Evolutionary conservation across 768 basidiomycete genomes (phyloP).

Genomic region (Leccinum boreale): DNA sequence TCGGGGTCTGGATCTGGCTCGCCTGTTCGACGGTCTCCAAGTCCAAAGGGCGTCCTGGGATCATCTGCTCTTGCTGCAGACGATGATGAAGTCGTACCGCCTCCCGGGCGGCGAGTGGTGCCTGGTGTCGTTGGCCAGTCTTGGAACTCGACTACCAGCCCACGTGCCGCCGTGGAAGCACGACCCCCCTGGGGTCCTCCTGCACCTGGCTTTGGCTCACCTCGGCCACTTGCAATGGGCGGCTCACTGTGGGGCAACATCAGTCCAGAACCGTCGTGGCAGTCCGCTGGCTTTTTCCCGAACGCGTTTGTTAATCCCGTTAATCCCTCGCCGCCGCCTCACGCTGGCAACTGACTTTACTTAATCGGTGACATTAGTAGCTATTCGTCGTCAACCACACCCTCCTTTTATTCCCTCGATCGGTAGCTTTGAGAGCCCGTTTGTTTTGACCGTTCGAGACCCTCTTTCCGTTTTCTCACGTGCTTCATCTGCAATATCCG

Average conservation of each 20-base stretch:
- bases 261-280: constrained; percentile 46
- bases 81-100: constrained; percentile 72
- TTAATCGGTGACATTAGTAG: constrained; percentile 19
- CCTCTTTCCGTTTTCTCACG: not conserved
- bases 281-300: constrained; percentile 46
- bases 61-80: constrained; percentile 77
- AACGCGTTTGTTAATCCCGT: constrained; percentile 45
- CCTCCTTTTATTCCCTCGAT: not conserved
- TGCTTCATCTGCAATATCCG: constrained; percentile 30
- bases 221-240: constrained; percentile 34
- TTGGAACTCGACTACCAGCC: constrained; percentile 47
- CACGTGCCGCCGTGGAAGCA: constrained; percentile 39
- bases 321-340: constrained; percentile 49
- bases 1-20: constrained; percentile 61
- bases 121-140: constrained; percentile 42
- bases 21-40: constrained; percentile 46
- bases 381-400: not conserved
- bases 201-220: constrained; percentile 34
- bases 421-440: not conserved
- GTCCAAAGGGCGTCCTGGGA: constrained; percentile 66
- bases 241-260: constrained; percentile 42
- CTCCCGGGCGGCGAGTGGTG: constrained; percentile 42
- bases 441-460: constrained; percentile 10
- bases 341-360: constrained; percentile 29
- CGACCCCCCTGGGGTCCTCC: constrained; percentile 48